A percentile compares a stretch with the other conserved stretches of the same genome.
Evolutionary conservation across 805 yeast genomes (phyloP).

Genomic region (Cyberlindnera mycetangii): DNA sequence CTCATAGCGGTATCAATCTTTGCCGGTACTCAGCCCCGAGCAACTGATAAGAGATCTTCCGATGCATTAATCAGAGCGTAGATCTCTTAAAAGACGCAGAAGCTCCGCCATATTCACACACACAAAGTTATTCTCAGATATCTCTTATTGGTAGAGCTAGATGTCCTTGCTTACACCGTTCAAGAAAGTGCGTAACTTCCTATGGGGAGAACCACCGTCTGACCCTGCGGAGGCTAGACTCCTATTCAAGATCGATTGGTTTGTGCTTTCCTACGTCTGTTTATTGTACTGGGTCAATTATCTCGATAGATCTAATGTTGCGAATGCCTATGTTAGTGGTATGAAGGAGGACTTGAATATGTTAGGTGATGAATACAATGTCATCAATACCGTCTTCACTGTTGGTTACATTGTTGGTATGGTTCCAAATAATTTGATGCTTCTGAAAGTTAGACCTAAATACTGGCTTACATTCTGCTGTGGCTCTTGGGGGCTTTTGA

Average conservation of each 20-base stretch:
- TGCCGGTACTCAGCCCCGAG: no score
- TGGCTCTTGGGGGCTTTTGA: conserved; percentile 53
- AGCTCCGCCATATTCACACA: no score
- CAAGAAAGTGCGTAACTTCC: conserved; percentile 20
- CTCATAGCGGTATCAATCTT: no score
- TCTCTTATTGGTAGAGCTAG: background rate
- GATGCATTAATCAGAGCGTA: no score
- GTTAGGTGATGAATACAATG: conserved; percentile 48
- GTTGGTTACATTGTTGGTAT: conserved; percentile 61
- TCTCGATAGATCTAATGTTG: conserved; percentile 54
- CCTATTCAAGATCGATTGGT: conserved; percentile 27
- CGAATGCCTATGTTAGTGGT: conserved; percentile 63
- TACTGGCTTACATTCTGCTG: conserved; percentile 55
- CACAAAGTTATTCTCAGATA: no score
- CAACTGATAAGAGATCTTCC: no score
- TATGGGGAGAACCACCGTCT: conserved; percentile 28
- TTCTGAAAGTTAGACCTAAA: conserved; percentile 51
- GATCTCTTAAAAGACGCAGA: no score
- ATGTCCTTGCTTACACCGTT: conserved; percentile 6
- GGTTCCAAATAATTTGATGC: conserved; percentile 57
- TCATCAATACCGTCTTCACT: conserved; percentile 53
- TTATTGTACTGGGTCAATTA: conserved; percentile 41
- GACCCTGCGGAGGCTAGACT: conserved; percentile 23
- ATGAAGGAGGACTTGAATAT: conserved; percentile 55
- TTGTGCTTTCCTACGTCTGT: conserved; percentile 23